Evolutionary conservation across 2,329 filamentous ascomycete genomes (phyloP).

Genomic region (Verticillium tricorpus): DNA sequence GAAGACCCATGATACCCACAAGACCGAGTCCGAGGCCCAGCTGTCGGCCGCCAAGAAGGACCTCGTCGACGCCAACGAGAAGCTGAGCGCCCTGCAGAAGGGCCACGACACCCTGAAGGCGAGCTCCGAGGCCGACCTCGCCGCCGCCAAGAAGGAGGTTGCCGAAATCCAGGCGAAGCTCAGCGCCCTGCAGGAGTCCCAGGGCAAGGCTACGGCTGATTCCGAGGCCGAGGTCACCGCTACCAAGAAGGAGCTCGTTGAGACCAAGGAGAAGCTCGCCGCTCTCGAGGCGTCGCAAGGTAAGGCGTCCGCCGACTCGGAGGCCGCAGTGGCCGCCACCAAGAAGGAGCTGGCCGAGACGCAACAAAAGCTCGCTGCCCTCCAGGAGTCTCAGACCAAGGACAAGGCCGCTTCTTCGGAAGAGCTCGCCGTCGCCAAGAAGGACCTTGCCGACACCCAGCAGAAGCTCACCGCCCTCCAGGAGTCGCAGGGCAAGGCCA

Average conservation of each 20-base stretch:
- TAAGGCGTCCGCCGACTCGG: slow-evolving; percentile 20
- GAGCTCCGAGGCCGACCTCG: slow-evolving; percentile 21
- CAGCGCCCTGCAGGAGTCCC: slow-evolving; percentile 7
- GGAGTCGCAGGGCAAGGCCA: slow-evolving; percentile 18
- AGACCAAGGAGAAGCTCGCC: slow-evolving; percentile 11
- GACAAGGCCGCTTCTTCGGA: slow-evolving; percentile 17
- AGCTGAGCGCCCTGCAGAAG: slow-evolving; percentile 14
- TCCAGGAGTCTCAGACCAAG: slow-evolving; percentile 18
- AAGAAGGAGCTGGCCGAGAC: slow-evolving; percentile 14
- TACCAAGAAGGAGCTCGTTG: slow-evolving; percentile 23
- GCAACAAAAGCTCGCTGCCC: slow-evolving; percentile 14
- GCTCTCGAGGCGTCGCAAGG: slow-evolving; percentile 20
- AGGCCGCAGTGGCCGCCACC: slow-evolving; percentile 17
- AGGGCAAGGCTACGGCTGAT: slow-evolving; percentile 20
- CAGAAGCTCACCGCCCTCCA: slow-evolving; percentile 25
- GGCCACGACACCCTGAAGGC: slow-evolving; percentile 17
- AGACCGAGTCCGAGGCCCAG: slow-evolving; percentile 27
- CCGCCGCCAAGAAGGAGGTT: slow-evolving; percentile 21
- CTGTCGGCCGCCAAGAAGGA: slow-evolving; percentile 23
- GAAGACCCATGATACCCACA: slow-evolving; percentile 19
- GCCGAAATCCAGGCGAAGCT: slow-evolving; percentile 22
- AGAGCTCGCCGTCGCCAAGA: slow-evolving; percentile 25
- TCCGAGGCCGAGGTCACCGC: slow-evolving; percentile 19
- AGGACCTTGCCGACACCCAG: slow-evolving; percentile 24
- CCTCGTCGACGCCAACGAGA: slow-evolving; percentile 20